Conservation (phyloP, 345 rosid genomes). For the Raphanus sativus region DNA sequence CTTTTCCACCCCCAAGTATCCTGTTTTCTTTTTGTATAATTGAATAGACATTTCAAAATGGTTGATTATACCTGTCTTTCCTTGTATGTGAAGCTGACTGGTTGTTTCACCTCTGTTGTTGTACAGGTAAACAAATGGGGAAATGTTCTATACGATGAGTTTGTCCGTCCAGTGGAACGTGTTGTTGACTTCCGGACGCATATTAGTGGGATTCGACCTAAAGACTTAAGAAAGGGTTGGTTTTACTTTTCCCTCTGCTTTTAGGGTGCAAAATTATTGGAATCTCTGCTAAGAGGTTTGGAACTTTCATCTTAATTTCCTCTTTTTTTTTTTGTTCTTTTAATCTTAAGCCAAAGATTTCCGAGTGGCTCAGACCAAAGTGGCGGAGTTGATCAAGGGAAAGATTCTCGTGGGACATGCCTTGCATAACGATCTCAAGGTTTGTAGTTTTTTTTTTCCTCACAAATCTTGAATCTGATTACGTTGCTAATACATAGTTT, state of each 20-base stretch:
- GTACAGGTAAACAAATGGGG: constrained; percentile 91
- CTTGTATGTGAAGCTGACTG: constrained; percentile 8
- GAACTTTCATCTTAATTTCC: neutral
- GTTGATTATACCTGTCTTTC: neutral
- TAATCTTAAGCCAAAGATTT: constrained; percentile 73
- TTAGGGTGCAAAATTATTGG: neutral
- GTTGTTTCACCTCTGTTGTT: constrained; percentile 31
- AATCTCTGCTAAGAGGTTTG: neutral
- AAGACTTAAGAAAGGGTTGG: constrained; percentile 81
- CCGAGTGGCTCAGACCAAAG: constrained; percentile 67
- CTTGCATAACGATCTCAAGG: constrained; percentile 95
- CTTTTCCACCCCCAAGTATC: too few relatives aligned
- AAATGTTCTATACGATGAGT: constrained; percentile 82
- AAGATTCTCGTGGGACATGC: constrained; percentile 93
- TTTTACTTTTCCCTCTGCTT: neutral
- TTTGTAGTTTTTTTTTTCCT: constrained; percentile 12
- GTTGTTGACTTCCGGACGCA: constrained; percentile 85
- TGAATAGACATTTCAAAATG: too few relatives aligned
- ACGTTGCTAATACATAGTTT: neutral
- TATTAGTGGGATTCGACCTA: constrained; percentile 89
- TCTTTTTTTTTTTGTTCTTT: neutral
- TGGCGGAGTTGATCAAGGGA: constrained; percentile 77
- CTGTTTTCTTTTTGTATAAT: too few relatives aligned
- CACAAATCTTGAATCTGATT: constrained; percentile 4
- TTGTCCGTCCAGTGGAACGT: constrained; percentile 89